A percentile compares a stretch with the other conserved stretches of the same genome.
phyloP scores from a whole-genome alignment of 1,284 basidiomycete species.

The Amylostereum chailletii region DNA sequence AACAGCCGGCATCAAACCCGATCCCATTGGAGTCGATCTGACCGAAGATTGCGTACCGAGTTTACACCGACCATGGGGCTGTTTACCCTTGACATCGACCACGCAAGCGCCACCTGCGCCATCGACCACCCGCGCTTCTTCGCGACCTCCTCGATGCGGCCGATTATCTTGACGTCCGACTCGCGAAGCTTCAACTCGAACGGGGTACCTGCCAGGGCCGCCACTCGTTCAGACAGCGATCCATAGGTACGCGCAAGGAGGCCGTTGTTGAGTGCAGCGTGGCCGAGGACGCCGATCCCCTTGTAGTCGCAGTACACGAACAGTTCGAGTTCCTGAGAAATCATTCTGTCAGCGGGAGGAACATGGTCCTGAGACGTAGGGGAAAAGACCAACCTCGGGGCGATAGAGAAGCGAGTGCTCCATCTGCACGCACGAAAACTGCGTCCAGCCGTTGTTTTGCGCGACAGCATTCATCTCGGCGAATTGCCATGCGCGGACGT shows the following conservation, averaged over 20 bases:
- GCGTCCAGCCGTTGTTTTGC: slow-evolving; percentile 18
- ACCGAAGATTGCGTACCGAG: slow-evolving; percentile 42
- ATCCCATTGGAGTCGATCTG: slow-evolving; percentile 1
- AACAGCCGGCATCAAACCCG: not conserved
- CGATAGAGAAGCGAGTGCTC: slow-evolving; percentile 10
- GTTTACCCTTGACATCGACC: slow-evolving; percentile 28
- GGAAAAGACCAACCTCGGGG: slow-evolving; percentile 25
- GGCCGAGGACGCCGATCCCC: slow-evolving; percentile 22
- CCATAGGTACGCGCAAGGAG: slow-evolving; percentile 38
- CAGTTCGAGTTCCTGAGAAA: not conserved
- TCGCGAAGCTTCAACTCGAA: slow-evolving; percentile 25
- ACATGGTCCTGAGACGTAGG: no score
- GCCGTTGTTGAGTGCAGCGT: slow-evolving; percentile 30
- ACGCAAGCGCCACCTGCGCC: slow-evolving; percentile 46
- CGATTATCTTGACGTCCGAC: not conserved
- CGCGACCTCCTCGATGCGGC: slow-evolving; percentile 38
- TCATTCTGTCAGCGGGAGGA: no score
- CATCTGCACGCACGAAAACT: not conserved
- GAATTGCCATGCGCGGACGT: slow-evolving; percentile 32
- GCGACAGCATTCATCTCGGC: slow-evolving; percentile 32
- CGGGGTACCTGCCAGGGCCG: slow-evolving; percentile 17
- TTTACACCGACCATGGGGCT: slow-evolving; percentile 50
- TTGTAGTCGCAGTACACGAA: not conserved
- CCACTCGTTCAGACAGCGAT: slow-evolving; percentile 36
- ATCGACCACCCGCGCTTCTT: slow-evolving; percentile 42